These are phyloP conservation scores for Hyphopichia wangnamkhiaoensis DNA, from an alignment of 1,139 yeast species.

Conservation along the genomic window DNA sequence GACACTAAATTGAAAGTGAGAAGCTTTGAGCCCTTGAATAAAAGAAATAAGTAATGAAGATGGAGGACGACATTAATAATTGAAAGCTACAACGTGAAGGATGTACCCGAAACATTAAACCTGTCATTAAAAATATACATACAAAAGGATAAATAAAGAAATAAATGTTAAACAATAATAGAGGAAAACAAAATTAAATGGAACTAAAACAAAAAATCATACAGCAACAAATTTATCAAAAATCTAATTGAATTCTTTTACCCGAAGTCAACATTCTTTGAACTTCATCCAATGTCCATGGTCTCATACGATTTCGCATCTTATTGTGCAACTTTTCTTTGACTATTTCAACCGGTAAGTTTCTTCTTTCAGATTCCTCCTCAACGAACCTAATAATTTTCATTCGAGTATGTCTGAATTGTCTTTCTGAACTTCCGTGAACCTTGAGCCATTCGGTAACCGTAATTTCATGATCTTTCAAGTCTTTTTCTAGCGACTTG, in stretches of 20 bases:
- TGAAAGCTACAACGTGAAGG: too few relatives aligned
- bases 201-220: neutral
- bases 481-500: constrained; percentile 29
- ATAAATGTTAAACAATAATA: neutral
- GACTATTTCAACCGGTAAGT: constrained; percentile 23
- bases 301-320: constrained; percentile 34
- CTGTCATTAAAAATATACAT: too few relatives aligned
- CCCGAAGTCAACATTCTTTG: constrained; percentile 39
- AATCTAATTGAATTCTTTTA: constrained; percentile 31
- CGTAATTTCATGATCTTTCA: constrained; percentile 28
- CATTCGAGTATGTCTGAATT: constrained; percentile 35
- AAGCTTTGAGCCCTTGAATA: too few relatives aligned
- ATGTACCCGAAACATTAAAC: too few relatives aligned
- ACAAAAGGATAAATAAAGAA: too few relatives aligned
- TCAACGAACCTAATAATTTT: constrained; percentile 37
- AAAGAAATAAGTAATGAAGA: too few relatives aligned
- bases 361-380: constrained; percentile 30
- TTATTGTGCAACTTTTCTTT: constrained; percentile 33
- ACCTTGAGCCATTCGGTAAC: constrained; percentile 38
- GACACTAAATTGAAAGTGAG: too few relatives aligned
- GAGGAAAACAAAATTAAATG: neutral
- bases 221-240: constrained; percentile 2
- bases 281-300: constrained; percentile 43
- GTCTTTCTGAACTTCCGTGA: constrained; percentile 37
- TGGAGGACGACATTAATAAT: too few relatives aligned